phyloP scores from a whole-genome alignment of 441 rosid genomes.

The Populus hybrid region DNA sequence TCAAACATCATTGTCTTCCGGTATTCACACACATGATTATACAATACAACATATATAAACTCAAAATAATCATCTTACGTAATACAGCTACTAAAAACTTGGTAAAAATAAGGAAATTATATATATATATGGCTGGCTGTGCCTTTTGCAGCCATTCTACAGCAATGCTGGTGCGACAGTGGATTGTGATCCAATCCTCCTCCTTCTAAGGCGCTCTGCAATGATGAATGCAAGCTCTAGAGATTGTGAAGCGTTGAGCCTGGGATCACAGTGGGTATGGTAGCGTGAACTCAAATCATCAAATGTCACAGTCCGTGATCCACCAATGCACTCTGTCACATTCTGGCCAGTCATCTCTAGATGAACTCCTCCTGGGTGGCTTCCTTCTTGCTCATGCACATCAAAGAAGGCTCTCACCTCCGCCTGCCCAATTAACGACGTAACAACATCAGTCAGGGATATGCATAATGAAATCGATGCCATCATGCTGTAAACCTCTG shows the following conservation, averaged over 20 bases:
- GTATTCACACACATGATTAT: conserved; percentile 14
- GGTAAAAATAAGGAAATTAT: background rate
- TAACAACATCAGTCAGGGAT: background rate
- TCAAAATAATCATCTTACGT: conserved; percentile 5
- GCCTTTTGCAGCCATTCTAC: conserved; percentile 16
- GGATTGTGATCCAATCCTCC: conserved; percentile 61
- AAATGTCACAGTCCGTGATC: conserved; percentile 85
- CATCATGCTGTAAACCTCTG: background rate
- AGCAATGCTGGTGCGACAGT: conserved; percentile 17
- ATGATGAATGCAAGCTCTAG: conserved; percentile 92
- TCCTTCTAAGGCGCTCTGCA: conserved; percentile 89
- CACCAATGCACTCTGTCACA: conserved; percentile 96
- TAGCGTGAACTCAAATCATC: conserved; percentile 90
- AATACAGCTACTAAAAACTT: conserved; percentile 10
- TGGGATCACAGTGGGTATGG: conserved; percentile 94
- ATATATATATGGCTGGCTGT: background rate
- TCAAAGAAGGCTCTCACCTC: conserved; percentile 97
- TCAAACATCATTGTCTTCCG: conserved; percentile 15
- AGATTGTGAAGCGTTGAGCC: conserved; percentile 92
- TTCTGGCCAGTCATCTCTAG: conserved; percentile 96
- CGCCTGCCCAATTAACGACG: conserved; percentile 41
- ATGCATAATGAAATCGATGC: background rate
- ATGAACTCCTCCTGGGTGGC: conserved; percentile 90
- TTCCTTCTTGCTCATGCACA: conserved; percentile 97
- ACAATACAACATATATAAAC: conserved; percentile 23